phyloP scores from a whole-genome alignment of 139 green algal species.

The Coelastrella sp. region DNA sequence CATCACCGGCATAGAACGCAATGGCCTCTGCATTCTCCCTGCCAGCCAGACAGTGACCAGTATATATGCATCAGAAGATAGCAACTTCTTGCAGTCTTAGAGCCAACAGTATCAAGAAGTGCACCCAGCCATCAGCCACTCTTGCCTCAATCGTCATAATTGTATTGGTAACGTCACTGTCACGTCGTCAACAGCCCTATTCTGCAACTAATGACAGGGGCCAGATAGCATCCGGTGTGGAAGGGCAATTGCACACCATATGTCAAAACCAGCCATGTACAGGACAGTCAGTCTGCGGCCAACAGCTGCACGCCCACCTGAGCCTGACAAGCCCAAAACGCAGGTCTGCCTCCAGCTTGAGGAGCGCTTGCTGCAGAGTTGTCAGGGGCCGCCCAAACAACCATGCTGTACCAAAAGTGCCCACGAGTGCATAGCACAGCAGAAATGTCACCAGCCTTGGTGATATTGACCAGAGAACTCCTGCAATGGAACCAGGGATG shows the following conservation, averaged over 20 bases:
- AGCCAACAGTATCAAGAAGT: not conserved
- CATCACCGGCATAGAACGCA: conserved; percentile 90
- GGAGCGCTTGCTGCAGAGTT: conserved; percentile 67
- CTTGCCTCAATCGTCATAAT: no score
- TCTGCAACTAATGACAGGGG: not conserved
- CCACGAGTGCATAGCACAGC: conserved; percentile 81
- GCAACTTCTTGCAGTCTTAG: not conserved
- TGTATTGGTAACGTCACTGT: no score
- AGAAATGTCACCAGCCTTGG: conserved; percentile 85
- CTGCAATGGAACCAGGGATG: conserved; percentile 50
- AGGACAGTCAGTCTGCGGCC: not conserved
- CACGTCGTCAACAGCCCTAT: no score
- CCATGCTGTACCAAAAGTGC: conserved; percentile 82
- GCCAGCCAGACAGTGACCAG: not conserved
- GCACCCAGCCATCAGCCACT: not conserved
- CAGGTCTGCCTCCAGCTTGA: conserved; percentile 88
- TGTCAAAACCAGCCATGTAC: not conserved
- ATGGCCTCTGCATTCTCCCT: conserved; percentile 91
- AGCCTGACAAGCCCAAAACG: conserved; percentile 87
- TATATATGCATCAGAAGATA: not conserved
- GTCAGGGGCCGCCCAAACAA: conserved; percentile 88
- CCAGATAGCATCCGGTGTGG: not conserved
- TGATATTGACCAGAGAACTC: conserved; percentile 81
- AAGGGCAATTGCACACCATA: not conserved
- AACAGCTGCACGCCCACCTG: not conserved